phyloP scores from a whole-genome alignment of 495 filamentous ascomycete genomes.

The Antarctomyces pellizariae region DNA sequence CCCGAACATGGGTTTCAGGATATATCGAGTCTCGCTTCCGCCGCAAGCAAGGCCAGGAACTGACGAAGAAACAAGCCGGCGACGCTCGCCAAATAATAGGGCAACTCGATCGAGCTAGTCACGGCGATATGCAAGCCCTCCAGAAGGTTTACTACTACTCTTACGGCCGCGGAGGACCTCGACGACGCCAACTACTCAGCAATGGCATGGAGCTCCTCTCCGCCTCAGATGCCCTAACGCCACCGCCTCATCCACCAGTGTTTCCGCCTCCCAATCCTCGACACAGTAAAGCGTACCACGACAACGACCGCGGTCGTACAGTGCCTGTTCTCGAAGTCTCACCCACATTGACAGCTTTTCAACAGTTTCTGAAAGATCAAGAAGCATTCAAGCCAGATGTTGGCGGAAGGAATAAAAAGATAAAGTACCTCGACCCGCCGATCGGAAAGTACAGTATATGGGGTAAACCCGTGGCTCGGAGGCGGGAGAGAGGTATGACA shows the following conservation, averaged over 20 bases:
- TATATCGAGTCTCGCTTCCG: conserved; percentile 36
- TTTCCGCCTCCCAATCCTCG: neutral
- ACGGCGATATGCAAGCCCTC: conserved; percentile 37
- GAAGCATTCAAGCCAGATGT: conserved; percentile 9
- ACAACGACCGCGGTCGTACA: conserved; percentile 7
- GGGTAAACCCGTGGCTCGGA: conserved; percentile 28
- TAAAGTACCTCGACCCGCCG: conserved; percentile 21
- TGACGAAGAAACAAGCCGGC: conserved; percentile 8
- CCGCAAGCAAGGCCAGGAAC: conserved; percentile 7
- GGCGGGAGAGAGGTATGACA: conserved; percentile 30
- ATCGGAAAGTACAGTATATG: conserved; percentile 41
- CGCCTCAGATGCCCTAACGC: conserved; percentile 5
- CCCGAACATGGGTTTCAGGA: conserved; percentile 31
- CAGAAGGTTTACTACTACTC: conserved; percentile 36
- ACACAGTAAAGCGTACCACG: conserved; percentile 1
- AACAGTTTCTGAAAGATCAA: conserved; percentile 11
- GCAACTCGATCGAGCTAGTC: conserved; percentile 31
- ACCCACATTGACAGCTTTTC: conserved; percentile 7
- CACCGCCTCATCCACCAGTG: conserved; percentile 7
- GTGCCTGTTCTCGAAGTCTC: no score
- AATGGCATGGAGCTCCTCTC: conserved; percentile 3
- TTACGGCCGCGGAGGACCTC: conserved; percentile 53
- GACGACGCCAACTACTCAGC: conserved; percentile 30
- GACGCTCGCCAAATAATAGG: conserved; percentile 15
- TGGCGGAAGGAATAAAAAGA: conserved; percentile 1